Percentiles rank a stretch among this genome's conserved stretches.
These are phyloP conservation scores for Ceratobasidium sp. DNA, from an alignment of 1,284 basidiomycete species.

Conservation along the genomic window DNA sequence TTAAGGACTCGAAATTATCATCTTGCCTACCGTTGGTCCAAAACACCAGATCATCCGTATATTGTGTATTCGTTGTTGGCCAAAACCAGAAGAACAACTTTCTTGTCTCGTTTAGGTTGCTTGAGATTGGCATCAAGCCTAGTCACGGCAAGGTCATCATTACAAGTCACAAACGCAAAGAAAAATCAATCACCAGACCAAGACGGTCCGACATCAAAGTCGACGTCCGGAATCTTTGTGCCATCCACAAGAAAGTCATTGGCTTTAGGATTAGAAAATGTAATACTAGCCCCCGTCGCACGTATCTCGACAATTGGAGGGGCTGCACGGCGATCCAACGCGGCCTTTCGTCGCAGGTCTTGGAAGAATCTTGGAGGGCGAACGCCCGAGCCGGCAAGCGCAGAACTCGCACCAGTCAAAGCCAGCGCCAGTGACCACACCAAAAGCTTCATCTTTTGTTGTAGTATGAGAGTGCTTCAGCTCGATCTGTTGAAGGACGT, in stretches of 20 bases:
- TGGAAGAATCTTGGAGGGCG: background rate
- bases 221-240: slow-evolving; percentile 67
- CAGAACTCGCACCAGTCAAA: background rate
- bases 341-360: background rate
- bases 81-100: slow-evolving; percentile 90
- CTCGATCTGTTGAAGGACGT: no score
- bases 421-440: background rate
- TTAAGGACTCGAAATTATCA: background rate
- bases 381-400: background rate
- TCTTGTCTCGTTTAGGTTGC: slow-evolving; percentile 64
- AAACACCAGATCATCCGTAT: slow-evolving; percentile 31
- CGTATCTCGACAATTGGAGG: background rate
- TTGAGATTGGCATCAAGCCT: slow-evolving; percentile 74
- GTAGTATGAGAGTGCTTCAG: background rate
- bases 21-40: slow-evolving; percentile 26
- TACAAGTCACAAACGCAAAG: background rate
- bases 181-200: slow-evolving; percentile 57
- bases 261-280: slow-evolving; percentile 71
- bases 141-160: background rate
- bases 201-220: slow-evolving; percentile 76
- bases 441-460: background rate
- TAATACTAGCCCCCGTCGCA: slow-evolving; percentile 60
- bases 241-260: slow-evolving; percentile 71
- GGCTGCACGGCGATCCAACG: background rate
- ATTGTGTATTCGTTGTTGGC: slow-evolving; percentile 52